Evolutionary conservation across 2,329 filamentous ascomycete genomes (phyloP).

Genomic region (Fusarium sp.): DNA sequence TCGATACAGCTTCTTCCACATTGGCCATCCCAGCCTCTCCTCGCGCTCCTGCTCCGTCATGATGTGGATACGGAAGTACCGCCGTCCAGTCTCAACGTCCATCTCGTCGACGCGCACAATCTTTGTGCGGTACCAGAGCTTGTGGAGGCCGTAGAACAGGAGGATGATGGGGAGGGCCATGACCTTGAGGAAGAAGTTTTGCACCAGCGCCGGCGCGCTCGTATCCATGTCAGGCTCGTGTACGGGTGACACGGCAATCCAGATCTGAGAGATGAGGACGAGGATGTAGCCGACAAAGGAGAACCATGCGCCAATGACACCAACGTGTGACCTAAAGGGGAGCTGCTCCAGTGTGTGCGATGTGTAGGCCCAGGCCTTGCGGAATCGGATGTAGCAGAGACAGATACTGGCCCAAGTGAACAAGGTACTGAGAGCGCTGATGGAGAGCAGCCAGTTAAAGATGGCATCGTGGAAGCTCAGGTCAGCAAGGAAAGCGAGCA

Average conservation of each 20-base stretch:
- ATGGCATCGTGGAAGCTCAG: slow-evolving; percentile 69
- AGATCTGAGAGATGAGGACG: slow-evolving; percentile 87
- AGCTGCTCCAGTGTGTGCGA: slow-evolving; percentile 79
- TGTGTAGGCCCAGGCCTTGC: slow-evolving; percentile 76
- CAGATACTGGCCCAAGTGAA: slow-evolving; percentile 90
- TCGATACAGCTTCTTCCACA: slow-evolving; percentile 82
- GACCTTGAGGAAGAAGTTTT: slow-evolving; percentile 80
- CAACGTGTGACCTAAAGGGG: slow-evolving; percentile 83
- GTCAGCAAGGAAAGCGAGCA: slow-evolving; percentile 82
- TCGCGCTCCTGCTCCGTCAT: slow-evolving; percentile 83
- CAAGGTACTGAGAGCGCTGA: slow-evolving; percentile 78
- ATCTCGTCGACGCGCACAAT: slow-evolving; percentile 79
- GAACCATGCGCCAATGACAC: slow-evolving; percentile 82
- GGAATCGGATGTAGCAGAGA: slow-evolving; percentile 90
- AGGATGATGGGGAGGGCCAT: slow-evolving; percentile 77
- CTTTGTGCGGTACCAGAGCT: slow-evolving; percentile 77
- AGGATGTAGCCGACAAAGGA: slow-evolving; percentile 82
- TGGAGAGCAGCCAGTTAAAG: slow-evolving; percentile 83
- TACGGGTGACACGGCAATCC: slow-evolving; percentile 84
- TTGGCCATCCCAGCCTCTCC: slow-evolving; percentile 78
- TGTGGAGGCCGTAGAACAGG: slow-evolving; percentile 78
- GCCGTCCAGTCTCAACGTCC: slow-evolving; percentile 86
- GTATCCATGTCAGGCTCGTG: slow-evolving; percentile 57
- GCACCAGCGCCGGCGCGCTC: slow-evolving; percentile 59
- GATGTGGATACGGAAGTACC: slow-evolving; percentile 84